These are phyloP conservation scores for Plasmodium gaboni DNA, from an alignment of 169 alveolate species.

Conservation along the genomic window DNA sequence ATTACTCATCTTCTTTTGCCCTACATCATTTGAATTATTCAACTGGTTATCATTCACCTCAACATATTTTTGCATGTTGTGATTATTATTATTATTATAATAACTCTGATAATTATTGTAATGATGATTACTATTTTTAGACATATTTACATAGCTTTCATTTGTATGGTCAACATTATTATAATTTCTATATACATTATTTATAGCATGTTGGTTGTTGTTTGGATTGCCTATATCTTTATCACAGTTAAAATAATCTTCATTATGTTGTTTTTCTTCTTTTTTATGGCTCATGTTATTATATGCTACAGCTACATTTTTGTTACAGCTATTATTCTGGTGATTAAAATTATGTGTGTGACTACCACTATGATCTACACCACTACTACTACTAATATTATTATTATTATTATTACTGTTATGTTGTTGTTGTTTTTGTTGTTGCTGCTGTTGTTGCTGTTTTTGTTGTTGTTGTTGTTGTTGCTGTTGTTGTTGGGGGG, in stretches of 20 bases:
- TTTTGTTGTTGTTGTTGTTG: too few species aligned
- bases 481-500: background rate
- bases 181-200: background rate
- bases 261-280: constrained; percentile 26
- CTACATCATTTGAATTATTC: background rate
- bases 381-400: background rate
- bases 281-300: background rate
- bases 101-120: background rate
- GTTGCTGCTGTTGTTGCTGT: too few species aligned
- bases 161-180: background rate
- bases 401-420: background rate
- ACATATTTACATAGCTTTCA: constrained; percentile 9
- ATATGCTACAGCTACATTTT: constrained; percentile 3
- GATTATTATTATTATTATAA: too few species aligned
- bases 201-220: background rate
- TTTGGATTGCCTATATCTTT: constrained; percentile 12
- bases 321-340: background rate
- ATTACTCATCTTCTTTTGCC: constrained; percentile 13
- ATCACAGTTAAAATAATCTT: constrained; percentile 11
- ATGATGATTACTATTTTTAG: constrained; percentile 3
- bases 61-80: too few species aligned
- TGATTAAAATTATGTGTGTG: background rate
- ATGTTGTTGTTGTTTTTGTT: background rate
- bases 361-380: background rate
- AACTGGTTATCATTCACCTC: background rate